Evolutionary conservation across 176 grass and related monocot species (phyloP), one percentile per base, ranked within the genome.

Genomic region (Oryza punctata): DNA sequence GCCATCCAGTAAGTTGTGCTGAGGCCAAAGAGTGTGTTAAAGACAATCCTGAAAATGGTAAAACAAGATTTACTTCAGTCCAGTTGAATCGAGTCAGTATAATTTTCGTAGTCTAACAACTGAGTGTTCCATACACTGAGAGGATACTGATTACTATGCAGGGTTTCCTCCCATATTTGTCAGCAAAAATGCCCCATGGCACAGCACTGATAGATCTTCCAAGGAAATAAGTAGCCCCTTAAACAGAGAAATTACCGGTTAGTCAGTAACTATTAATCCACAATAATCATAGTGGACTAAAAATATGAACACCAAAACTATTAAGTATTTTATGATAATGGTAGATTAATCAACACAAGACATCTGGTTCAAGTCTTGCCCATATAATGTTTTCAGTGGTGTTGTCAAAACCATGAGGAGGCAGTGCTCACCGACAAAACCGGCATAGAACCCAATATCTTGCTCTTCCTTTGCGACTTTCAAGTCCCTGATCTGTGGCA

Each of bases 361-460:
- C 29, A 2, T 41, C 46, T n/a, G 21, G 11, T 47, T 59, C 12
- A 49, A 27, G n/a, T 57, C 47, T 49, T 50, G 2, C 30, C 24
- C 7, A 40, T 26, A 35, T 73, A 5, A 74, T 47, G 37, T 82
- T 64, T 74, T 63, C 12, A 26, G 61, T 75, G 38, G 16, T 63
- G 9, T 65, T 69, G 26, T 54, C 23, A 8, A 61, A 76, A 78
- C 27, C 11, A 46, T 23, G 14, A 57, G 57, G 11, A 33, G n/a
- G 37, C 15, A 29, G 7, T 38, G 33, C 86, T 90, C 41, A 91
- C 92, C 92, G 10, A 94, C 87, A 87, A 94, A 94, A 65, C 92
- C 92, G 43, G 92, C 92, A 71, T 91, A 94, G 63, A 87, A 91
- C 63, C 92, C 92, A 79, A 94, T 94, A 40, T 94, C 92, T 79